Conservation (phyloP, 2,329 filamentous ascomycete genomes). For the Aspergillus fructus region DNA sequence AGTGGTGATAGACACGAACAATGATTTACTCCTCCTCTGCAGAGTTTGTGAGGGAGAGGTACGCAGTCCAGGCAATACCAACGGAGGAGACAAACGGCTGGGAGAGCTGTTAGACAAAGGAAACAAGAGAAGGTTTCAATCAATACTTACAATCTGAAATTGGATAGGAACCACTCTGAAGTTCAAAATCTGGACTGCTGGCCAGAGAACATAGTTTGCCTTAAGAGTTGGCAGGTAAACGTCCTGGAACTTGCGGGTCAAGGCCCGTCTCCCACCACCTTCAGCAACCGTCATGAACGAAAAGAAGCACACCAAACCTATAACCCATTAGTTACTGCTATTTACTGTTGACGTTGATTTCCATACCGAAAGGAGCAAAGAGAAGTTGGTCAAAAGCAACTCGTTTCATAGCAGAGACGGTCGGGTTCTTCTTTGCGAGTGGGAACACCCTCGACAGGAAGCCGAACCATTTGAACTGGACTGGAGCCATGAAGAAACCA, state of each 20-base stretch:
- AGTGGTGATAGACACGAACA: not conserved
- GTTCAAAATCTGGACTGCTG: slow-evolving; percentile 92
- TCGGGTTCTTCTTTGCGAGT: slow-evolving; percentile 72
- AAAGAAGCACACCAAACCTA: slow-evolving; percentile 82
- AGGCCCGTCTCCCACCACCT: slow-evolving; percentile 77
- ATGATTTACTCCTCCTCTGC: slow-evolving; percentile 62
- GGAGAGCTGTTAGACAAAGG: not conserved
- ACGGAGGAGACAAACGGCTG: slow-evolving; percentile 94
- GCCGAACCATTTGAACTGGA: slow-evolving; percentile 95
- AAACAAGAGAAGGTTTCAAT: not conserved
- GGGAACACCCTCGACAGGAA: slow-evolving; percentile 82
- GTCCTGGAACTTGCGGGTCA: slow-evolving; percentile 82
- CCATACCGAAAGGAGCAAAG: slow-evolving; percentile 80
- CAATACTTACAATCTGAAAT: slow-evolving; percentile 83
- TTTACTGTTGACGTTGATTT: not conserved
- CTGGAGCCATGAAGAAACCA: slow-evolving; percentile 90
- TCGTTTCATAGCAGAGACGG: slow-evolving; percentile 79
- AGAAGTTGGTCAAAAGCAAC: slow-evolving; percentile 90
- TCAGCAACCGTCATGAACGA: slow-evolving; percentile 95
- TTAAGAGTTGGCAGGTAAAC: slow-evolving; percentile 93
- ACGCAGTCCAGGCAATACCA: slow-evolving; percentile 97
- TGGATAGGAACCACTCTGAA: slow-evolving; percentile 93
- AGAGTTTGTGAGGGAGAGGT: slow-evolving; percentile 87
- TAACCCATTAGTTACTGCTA: not conserved
- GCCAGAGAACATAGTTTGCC: slow-evolving; percentile 95